Conservation (phyloP, 1,284 basidiomycete species). For the Cryptococcus sp. region DNA sequence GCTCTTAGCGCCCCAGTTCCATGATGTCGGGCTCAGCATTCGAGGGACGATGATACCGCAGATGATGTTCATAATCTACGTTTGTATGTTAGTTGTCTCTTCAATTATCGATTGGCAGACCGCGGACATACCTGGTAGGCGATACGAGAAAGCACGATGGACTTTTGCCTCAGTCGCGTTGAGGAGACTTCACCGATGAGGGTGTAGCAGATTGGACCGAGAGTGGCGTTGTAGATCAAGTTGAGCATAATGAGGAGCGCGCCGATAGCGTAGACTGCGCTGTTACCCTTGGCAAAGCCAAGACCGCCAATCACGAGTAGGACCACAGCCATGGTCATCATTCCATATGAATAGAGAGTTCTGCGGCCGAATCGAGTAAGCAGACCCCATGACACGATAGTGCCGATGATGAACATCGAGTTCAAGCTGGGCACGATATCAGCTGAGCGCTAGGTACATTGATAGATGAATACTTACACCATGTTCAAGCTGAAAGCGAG, state of each 20-base stretch:
- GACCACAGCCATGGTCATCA: slow-evolving; percentile 48
- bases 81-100: too few species aligned
- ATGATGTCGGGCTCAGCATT: slow-evolving; percentile 8
- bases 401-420: slow-evolving; percentile 28
- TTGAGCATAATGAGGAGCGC: slow-evolving; percentile 37
- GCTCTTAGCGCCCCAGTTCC: slow-evolving; percentile 6
- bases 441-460: neutral
- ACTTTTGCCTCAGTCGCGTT: slow-evolving; percentile 39
- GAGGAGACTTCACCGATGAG: slow-evolving; percentile 22
- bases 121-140: slow-evolving; percentile 32
- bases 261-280: slow-evolving; percentile 37
- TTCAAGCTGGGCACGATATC: slow-evolving; percentile 8
- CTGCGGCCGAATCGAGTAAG: slow-evolving; percentile 50
- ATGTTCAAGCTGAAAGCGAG: slow-evolving; percentile 51
- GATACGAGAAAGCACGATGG: slow-evolving; percentile 55
- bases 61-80: slow-evolving; percentile 36
- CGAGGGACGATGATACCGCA: slow-evolving; percentile 27
- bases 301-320: slow-evolving; percentile 54
- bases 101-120: neutral
- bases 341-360: slow-evolving; percentile 54
- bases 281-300: slow-evolving; percentile 8
- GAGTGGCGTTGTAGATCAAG: slow-evolving; percentile 28
- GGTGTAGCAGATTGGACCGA: slow-evolving; percentile 32
- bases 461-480: slow-evolving; percentile 9
- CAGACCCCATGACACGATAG: slow-evolving; percentile 27